Conservation (phyloP, 768 basidiomycete genomes). For the Naganishia randhawae region DNA sequence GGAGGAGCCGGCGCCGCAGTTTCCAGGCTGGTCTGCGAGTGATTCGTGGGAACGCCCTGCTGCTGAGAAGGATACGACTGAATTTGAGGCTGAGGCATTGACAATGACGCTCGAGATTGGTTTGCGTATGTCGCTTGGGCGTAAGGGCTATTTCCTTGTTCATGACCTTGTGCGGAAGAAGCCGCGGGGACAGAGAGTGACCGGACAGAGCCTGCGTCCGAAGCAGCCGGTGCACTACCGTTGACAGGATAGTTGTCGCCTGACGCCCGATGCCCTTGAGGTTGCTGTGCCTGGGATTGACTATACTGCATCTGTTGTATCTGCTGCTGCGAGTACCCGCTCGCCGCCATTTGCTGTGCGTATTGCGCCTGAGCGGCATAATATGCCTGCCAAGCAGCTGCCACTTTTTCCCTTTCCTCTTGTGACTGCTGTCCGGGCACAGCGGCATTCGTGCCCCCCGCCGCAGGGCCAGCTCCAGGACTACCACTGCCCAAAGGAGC, state of each 20-base stretch:
- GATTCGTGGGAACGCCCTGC: neutral
- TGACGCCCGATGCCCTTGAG: neutral
- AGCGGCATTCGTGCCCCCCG: constrained; percentile 1
- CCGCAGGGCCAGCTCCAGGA: too few relatives aligned
- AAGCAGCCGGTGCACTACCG: neutral
- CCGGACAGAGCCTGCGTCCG: neutral
- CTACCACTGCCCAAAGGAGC: too few relatives aligned
- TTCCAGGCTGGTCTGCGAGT: constrained; percentile 4
- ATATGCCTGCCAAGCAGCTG: constrained; percentile 32
- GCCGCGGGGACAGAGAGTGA: neutral
- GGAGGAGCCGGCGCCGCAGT: constrained; percentile 3
- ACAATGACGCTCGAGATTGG: constrained; percentile 5
- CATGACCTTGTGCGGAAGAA: neutral
- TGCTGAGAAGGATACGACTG: neutral
- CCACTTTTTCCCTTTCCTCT: constrained; percentile 27
- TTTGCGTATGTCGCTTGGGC: neutral
- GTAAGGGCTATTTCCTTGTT: neutral
- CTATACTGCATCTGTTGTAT: constrained; percentile 19
- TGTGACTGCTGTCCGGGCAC: constrained; percentile 22
- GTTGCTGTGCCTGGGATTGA: constrained; percentile 13
- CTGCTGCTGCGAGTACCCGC: constrained; percentile 11
- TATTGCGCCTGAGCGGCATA: constrained; percentile 30
- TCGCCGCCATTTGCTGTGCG: constrained; percentile 13
- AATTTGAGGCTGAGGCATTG: constrained; percentile 17
- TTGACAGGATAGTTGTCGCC: neutral